Evolutionary conservation across 2,329 filamentous ascomycete genomes (phyloP).

Genomic region (Botrytis cinerea): DNA sequence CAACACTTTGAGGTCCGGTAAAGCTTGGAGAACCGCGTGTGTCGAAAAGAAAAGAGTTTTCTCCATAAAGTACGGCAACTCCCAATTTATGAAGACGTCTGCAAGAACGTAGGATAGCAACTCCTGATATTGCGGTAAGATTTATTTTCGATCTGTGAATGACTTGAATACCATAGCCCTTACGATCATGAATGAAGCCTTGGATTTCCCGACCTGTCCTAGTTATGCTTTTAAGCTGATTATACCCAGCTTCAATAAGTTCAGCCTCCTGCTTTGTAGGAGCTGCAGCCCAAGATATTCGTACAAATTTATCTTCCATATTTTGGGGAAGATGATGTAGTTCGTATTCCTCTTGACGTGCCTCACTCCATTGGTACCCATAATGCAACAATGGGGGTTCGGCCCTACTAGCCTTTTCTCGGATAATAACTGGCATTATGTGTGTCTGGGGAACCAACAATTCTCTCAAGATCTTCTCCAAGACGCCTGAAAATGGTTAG

Average conservation of each 20-base stretch:
- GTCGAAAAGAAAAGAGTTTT: background rate
- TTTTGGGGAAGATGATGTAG: background rate
- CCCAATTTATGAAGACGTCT: background rate
- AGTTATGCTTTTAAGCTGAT: background rate
- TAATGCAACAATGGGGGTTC: background rate
- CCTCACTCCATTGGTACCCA: background rate
- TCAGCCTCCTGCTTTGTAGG: background rate
- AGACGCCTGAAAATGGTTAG: background rate
- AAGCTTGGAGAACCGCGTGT: background rate
- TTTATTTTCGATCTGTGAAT: background rate
- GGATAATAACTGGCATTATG: background rate
- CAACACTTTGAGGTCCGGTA: background rate
- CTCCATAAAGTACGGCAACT: background rate
- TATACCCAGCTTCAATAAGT: background rate
- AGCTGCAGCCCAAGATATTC: background rate
- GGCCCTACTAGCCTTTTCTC: background rate
- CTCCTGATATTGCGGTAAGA: background rate
- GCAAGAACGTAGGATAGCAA: background rate
- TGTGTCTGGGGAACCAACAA: background rate
- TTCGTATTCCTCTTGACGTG: conserved; percentile 6
- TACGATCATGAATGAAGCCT: background rate
- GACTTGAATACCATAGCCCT: background rate
- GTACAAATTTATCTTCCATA: background rate
- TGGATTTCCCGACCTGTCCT: background rate
- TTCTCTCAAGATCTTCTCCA: background rate